Evolutionary conservation across 306 rosid species (phyloP).

Genomic region (Lathyrus tuberosus): DNA sequence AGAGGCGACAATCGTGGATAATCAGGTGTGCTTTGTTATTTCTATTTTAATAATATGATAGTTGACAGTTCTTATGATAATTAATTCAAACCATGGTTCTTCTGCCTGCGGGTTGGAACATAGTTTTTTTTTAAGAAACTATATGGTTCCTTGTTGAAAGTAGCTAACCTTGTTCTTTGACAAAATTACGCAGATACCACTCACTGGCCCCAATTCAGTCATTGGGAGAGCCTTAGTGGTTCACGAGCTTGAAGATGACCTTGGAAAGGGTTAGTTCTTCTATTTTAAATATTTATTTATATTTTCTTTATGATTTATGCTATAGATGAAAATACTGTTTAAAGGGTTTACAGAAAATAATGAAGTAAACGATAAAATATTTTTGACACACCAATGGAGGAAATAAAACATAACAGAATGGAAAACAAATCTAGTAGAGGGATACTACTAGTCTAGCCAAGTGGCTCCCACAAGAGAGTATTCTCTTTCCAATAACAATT

Average conservation of each 20-base stretch:
- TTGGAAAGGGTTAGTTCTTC: slow-evolving; percentile 79
- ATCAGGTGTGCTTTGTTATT: slow-evolving; percentile 55
- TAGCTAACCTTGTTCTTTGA: slow-evolving; percentile 10
- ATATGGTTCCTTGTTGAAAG: slow-evolving; percentile 15
- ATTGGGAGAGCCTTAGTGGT: slow-evolving; percentile 91
- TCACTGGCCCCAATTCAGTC: slow-evolving; percentile 69
- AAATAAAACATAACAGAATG: not conserved
- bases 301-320: slow-evolving; percentile 2
- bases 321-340: slow-evolving; percentile 23
- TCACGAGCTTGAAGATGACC: slow-evolving; percentile 85
- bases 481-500: not conserved
- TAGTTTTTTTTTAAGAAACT: not conserved
- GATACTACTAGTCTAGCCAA: not conserved
- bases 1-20: slow-evolving; percentile 74
- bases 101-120: not conserved
- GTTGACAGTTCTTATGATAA: not conserved
- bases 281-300: slow-evolving; percentile 21
- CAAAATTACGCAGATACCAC: slow-evolving; percentile 64
- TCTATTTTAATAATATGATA: not conserved
- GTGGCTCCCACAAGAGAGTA: not conserved
- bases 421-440: not conserved
- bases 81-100: not conserved
- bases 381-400: not conserved
- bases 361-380: not conserved
- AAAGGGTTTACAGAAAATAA: no score